phyloP scores from a whole-genome alignment of 805 yeast species.

The Zygosaccharomyces lentus region DNA sequence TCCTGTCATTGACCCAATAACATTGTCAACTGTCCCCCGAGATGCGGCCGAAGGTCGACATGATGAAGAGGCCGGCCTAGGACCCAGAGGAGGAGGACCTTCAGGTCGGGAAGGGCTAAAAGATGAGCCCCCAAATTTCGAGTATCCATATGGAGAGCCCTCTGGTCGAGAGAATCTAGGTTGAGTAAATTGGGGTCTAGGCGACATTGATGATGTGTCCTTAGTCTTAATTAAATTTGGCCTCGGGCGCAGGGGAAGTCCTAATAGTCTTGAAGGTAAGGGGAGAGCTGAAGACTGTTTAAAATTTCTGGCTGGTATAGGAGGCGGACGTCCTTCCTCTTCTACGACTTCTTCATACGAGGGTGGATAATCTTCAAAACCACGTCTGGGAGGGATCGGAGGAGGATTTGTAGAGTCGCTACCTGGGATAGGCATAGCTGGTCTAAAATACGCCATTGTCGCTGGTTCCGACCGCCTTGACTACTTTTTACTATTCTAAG shows the following conservation, averaged over 20 bases:
- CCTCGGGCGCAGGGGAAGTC: background rate
- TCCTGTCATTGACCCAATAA: background rate
- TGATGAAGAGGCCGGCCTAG: background rate
- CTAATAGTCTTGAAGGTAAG: slow-evolving; percentile 5
- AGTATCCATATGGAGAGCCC: background rate
- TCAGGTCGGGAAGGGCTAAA: background rate
- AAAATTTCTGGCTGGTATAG: slow-evolving; percentile 14
- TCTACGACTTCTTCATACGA: slow-evolving; percentile 14
- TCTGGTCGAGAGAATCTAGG: background rate
- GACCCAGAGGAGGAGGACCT: background rate
- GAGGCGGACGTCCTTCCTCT: slow-evolving; percentile 8
- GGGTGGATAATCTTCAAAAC: slow-evolving; percentile 11
- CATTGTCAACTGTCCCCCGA: background rate
- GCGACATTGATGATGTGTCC: too few species aligned
- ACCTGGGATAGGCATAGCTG: slow-evolving; percentile 32
- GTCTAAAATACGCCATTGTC: slow-evolving; percentile 19
- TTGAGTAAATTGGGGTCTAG: slow-evolving; percentile 1
- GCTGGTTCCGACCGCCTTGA: background rate
- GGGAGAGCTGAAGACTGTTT: slow-evolving; percentile 1
- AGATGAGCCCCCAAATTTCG: background rate
- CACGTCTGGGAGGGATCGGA: slow-evolving; percentile 26
- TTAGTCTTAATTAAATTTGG: background rate
- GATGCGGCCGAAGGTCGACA: background rate
- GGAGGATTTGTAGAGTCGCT: slow-evolving; percentile 20
- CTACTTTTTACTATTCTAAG: background rate